Evolutionary conservation across 805 yeast species (phyloP).

Genomic region (Barnettozyma wickerhamii): DNA sequence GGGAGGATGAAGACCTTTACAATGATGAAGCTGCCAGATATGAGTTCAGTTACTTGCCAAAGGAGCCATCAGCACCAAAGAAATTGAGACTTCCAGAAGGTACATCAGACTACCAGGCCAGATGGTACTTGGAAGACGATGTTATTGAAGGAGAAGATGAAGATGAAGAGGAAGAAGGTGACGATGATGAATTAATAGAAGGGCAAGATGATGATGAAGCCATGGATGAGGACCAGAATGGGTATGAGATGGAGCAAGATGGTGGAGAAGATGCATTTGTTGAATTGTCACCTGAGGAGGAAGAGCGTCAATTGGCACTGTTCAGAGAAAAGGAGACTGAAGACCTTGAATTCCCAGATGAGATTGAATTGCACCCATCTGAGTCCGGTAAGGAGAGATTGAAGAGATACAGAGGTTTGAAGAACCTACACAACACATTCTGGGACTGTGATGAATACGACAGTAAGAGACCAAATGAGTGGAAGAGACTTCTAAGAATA

Average conservation of each 20-base stretch:
- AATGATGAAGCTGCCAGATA: conserved; percentile 30
- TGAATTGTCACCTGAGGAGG: conserved; percentile 79
- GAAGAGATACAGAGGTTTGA: conserved; percentile 79
- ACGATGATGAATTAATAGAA: conserved; percentile 15
- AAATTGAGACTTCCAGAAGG: conserved; percentile 62
- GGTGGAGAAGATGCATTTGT: conserved; percentile 51
- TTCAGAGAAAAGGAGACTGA: conserved; percentile 71
- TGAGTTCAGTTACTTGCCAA: conserved; percentile 37
- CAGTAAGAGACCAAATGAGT: conserved; percentile 67
- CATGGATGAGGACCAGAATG: conserved; percentile 24
- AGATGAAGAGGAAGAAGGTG: conserved; percentile 23
- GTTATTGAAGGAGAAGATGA: conserved; percentile 21
- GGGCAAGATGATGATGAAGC: conserved; percentile 29
- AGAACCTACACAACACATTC: conserved; percentile 68
- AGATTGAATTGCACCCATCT: conserved; percentile 74
- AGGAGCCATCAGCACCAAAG: conserved; percentile 25
- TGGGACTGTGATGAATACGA: conserved; percentile 91
- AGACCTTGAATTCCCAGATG: conserved; percentile 94
- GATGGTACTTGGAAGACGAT: conserved; percentile 68
- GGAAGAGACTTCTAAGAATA: conserved; percentile 71
- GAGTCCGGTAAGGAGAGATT: conserved; percentile 75
- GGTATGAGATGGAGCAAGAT: conserved; percentile 25
- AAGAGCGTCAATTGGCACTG: conserved; percentile 65
- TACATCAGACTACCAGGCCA: conserved; percentile 74
- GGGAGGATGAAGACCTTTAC: conserved; percentile 31